Base-by-base conservation (phyloP, 257 asterid species). In the Solanum neorickii region DNA sequence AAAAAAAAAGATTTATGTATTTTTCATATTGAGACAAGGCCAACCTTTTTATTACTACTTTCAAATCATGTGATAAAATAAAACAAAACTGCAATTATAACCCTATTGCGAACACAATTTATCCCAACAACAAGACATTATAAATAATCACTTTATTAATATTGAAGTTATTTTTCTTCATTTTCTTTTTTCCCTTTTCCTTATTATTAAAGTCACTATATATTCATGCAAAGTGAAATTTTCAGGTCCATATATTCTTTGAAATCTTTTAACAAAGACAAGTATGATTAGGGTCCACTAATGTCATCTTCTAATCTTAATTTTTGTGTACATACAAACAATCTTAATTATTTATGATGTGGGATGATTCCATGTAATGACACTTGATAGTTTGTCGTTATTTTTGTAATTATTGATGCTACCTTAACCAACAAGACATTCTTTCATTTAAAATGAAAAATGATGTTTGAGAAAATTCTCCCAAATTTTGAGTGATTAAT, bases 401-500 rank as follows among this genome's bases (percentile, higher is more conserved):
- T 89, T 83, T 87, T 74, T 62, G 52, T 86, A 72, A 87, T 87
- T 86, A 90, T 86, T 88, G 87, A 62, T 9, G 65, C 77, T 14
- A 16, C 66, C 84, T 78, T 78, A 78, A 18, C 84, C 65, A 25
- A 46, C 65, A 25, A 44, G 84, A 78, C 41, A 33, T 33, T 15
- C 77, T 33, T 31, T 70, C 44, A 70, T 70, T 70, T 33, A 3
- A 70, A 70, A 70, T 70, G 44, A 31, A 56, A 56, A 56, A 20
- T 56, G 21, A 56, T 7, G 39, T 16, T 70, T 70, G 44, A 70
- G 42, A 70, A 70, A 70, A 70, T 16, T 69, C 23, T 6, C 20
- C 23, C 20, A 31, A 69, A 69, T 13, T 29, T 62, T 62, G 15
- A 62, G 70, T 62, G 7, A n/a, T 10, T 62, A 27, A 68, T 68